Evolutionary conservation across 2,329 filamentous ascomycete genomes (phyloP), one percentile per base, ranked within the genome.

Genomic region (Ilyonectria destructans): DNA sequence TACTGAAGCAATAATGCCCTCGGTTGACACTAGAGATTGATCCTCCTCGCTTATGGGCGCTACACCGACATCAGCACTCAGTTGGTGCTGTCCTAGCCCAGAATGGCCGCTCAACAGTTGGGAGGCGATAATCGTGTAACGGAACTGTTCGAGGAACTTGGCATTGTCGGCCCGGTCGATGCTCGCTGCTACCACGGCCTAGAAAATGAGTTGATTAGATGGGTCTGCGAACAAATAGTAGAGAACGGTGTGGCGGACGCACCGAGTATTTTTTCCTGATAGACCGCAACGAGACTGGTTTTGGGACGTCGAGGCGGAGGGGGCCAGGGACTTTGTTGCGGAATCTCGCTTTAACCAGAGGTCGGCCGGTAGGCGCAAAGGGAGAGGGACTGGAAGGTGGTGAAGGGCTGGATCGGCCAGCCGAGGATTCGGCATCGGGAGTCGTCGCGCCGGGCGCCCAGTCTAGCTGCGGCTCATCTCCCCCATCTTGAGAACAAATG

Each of bases 91-190:
- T 56, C 81, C 77, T 17, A 80, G 63, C 46, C 88, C 89, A 4
- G 89, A 87, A 72, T 92, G 88, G 46, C 92, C 92, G 76, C 90
- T 94, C 46, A 98, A 86, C 15, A 98, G 87, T 79, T 97, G 95
- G 23, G 95, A 98, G 58, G 95, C 95, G 77, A 98, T 93, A 71
- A 98, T 93, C 23, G 93, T 92, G 82, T 98, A 98, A 71, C 95
- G 93, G 77, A 98, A 98, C 78, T 95, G 93, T 81, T 98, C 95
- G 67, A 97, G 87, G 77, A 98, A 97, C 72, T 91, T 91, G 73
- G 92, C 88, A 78, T 95, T 97, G 75, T 97, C 95, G 74, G 89
- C 90, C 71, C 91, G 88, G 62, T 93, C 91, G 70, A 97, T 87
- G 69, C 89, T 88, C 46, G 91, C 91, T 71, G 92, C 92, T 65